Percentiles rank a stretch among this genome's conserved stretches.
Conservation (phyloP, 2,329 filamentous ascomycete species). For the Claviceps sorghi region DNA sequence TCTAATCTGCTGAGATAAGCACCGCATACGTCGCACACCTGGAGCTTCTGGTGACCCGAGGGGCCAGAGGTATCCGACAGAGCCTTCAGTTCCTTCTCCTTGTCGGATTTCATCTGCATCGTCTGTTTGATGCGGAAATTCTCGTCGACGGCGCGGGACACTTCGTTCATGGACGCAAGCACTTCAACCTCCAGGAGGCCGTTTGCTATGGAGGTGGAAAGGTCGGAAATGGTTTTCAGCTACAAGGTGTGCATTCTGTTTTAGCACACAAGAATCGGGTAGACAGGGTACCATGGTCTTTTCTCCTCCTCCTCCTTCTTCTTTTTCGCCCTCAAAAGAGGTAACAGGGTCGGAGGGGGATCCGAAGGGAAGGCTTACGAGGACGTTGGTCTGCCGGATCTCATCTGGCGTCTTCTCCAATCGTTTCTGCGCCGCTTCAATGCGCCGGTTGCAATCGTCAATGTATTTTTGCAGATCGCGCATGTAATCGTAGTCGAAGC, state of each 20-base stretch:
- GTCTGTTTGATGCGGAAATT: constrained; percentile 73
- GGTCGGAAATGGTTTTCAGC: constrained; percentile 73
- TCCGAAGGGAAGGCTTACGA: constrained; percentile 30
- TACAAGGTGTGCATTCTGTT: constrained; percentile 5
- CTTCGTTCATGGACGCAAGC: constrained; percentile 66
- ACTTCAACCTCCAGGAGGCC: constrained; percentile 77
- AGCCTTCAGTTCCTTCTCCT: constrained; percentile 76
- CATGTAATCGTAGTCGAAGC: constrained; percentile 95
- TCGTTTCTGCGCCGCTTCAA: constrained; percentile 76
- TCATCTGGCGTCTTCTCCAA: constrained; percentile 97
- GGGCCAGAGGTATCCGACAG: constrained; percentile 86
- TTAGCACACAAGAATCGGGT: not conserved
- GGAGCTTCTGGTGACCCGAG: constrained; percentile 89
- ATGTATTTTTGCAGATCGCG: constrained; percentile 93
- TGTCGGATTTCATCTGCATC: constrained; percentile 66
- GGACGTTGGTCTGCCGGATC: constrained; percentile 81
- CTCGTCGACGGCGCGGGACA: constrained; percentile 72
- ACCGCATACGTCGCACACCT: constrained; percentile 96
- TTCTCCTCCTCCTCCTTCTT: not conserved
- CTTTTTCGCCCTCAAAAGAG: not conserved
- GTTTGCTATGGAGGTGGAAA: constrained; percentile 62
- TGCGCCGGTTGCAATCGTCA: constrained; percentile 87
- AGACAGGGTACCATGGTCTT: too few species aligned
- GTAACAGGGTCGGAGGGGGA: not conserved
- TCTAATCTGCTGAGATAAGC: constrained; percentile 86